Evolutionary conservation across 208 protist genomes (phyloP).

Genomic region (Herpetomonas samuelpessoai): DNA sequence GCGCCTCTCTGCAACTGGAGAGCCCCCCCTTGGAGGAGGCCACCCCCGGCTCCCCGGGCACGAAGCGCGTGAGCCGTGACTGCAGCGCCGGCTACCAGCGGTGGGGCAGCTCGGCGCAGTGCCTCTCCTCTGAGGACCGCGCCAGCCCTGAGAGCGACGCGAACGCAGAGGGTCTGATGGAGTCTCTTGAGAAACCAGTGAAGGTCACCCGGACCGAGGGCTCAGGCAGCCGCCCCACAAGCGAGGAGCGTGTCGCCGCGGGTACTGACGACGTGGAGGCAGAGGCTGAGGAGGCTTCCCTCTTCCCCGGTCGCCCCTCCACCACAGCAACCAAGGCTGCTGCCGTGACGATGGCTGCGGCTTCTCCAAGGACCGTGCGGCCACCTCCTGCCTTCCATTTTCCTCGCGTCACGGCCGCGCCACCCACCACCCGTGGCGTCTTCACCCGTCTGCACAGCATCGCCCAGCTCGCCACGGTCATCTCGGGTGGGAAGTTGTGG

Average conservation of each 20-base stretch:
- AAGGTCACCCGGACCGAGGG: not conserved
- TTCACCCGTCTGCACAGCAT: constrained; percentile 41
- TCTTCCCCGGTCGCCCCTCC: too few species aligned
- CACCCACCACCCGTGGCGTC: constrained; percentile 19
- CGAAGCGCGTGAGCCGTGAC: not conserved
- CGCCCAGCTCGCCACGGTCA: constrained; percentile 30
- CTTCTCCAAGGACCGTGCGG: not conserved
- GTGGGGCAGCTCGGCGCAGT: not conserved
- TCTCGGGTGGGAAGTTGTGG: constrained; percentile 3
- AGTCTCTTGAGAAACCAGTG: not conserved
- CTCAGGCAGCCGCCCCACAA: too few species aligned
- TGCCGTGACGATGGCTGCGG: too few species aligned
- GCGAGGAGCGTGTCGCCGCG: too few species aligned
- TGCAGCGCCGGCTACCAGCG: not conserved
- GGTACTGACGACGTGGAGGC: too few species aligned
- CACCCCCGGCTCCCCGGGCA: not conserved
- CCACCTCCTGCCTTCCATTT: not conserved
- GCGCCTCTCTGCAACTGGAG: too few species aligned
- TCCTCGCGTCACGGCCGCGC: not conserved
- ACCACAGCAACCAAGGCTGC: too few species aligned
- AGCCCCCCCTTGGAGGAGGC: too few species aligned
- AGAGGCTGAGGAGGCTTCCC: too few species aligned
- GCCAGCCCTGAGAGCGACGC: not conserved
- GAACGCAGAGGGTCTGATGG: not conserved
- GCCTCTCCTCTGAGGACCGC: not conserved